These are phyloP conservation scores for Neofusicoccum cordaticola DNA, from an alignment of 2,329 filamentous ascomycete species.

Conservation along the genomic window DNA sequence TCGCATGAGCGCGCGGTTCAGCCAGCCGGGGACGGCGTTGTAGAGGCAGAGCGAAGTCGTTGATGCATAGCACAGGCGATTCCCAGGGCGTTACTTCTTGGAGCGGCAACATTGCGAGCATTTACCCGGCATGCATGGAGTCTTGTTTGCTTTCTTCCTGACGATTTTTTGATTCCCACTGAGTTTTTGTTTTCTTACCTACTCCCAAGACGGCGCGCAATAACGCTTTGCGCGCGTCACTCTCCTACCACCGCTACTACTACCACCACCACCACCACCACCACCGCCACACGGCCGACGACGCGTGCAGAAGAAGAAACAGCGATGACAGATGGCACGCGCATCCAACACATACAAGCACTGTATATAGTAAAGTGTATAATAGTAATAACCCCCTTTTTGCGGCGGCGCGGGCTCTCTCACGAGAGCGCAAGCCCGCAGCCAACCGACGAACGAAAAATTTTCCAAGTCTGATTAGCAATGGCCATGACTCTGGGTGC, in stretches of 20 bases:
- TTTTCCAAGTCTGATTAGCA: background rate
- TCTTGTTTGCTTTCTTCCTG: background rate
- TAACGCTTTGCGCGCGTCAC: background rate
- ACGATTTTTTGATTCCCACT: constrained; percentile 2
- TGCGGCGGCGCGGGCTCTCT: background rate
- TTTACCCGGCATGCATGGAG: background rate
- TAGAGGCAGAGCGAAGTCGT: background rate
- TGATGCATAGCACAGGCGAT: constrained; percentile 11
- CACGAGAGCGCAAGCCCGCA: too few species aligned
- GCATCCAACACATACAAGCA: background rate
- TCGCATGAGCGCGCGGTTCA: background rate
- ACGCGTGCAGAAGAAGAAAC: background rate
- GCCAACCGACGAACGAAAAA: background rate
- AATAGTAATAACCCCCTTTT: constrained; percentile 8
- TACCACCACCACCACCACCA: background rate
- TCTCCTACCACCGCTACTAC: background rate
- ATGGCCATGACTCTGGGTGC: background rate
- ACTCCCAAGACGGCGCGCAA: background rate
- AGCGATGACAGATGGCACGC: too few species aligned
- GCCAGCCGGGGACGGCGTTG: background rate
- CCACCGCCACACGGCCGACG: background rate
- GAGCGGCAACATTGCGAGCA: background rate
- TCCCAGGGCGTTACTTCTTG: background rate
- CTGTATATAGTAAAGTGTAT: constrained; percentile 6
- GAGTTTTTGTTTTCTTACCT: background rate